Evolutionary conservation across 371 early-diverging fungal genomes (phyloP), one percentile per base, ranked within the genome.

Genomic region (Cokeromyces recurvatus): DNA sequence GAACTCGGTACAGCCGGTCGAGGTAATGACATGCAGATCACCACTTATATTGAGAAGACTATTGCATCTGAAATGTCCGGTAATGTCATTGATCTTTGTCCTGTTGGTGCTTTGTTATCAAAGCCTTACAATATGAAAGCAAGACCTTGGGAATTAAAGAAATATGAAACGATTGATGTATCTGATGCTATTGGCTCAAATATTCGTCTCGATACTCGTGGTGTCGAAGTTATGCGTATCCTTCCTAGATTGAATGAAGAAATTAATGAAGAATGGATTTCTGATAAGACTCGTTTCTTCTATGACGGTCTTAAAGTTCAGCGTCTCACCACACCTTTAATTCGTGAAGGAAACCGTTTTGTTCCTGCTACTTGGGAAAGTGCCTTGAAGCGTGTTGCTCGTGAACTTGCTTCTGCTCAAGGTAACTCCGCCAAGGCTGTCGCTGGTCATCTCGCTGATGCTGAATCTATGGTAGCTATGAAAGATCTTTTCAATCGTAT

Each of bases 251-350:
- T 92, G 62, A 96, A 96, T 74, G 98, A 97, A 54, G 95, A 90
- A 25, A 77, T 97, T 59, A 97, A 97, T 74, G 94, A 94, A 66
- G 98, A 97, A 79, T 97, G 98, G 98, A 92, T 97, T 46, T 91
- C 91, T 10, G 98, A 97, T 78, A 96, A 95, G 82, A 94, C 95
- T 32, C 87, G 98, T 45, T 95, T 90, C 68, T 89, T 91, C 47
- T 92, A 80, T 57, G 98, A 97, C 57, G 98, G 98, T 49, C 77
- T 97, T 24, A 93, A 91, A 80, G 83, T 90, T 19, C 97, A 97
- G 75, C 84, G 98, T 55, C 74, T 97, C 51, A 94, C 93, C 25
- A 82, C 84, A 14, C 97, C 97, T 22, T 78, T 97, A 62, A 69
- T 96, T 34, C 87, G 91, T 57, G 66, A 85, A 51, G 92, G 90